These are phyloP conservation scores for Sordariomycetes sp. DNA, from an alignment of 2,329 filamentous ascomycete genomes.

Conservation along the genomic window DNA sequence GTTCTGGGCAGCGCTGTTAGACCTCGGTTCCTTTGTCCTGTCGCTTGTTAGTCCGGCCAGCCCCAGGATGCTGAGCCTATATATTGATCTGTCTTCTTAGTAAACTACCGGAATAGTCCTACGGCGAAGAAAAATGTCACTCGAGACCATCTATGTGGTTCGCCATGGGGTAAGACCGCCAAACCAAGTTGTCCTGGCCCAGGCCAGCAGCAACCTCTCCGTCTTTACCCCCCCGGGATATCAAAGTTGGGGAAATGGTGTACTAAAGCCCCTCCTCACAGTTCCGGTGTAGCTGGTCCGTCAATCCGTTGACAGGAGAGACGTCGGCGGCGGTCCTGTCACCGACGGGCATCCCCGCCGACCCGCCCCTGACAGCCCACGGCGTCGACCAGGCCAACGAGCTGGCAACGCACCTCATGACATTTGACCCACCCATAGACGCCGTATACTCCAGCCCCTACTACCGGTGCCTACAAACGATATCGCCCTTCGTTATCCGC, in stretches of 20 bases:
- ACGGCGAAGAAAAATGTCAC: slow-evolving; percentile 32
- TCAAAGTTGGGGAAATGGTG: neutral
- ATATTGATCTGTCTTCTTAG: neutral
- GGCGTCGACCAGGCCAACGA: slow-evolving; percentile 75
- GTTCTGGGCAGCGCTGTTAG: neutral
- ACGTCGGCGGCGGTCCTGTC: slow-evolving; percentile 64
- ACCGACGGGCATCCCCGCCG: slow-evolving; percentile 77
- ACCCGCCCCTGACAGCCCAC: slow-evolving; percentile 77
- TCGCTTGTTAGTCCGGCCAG: neutral
- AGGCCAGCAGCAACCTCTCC: neutral
- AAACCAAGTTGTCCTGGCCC: slow-evolving; percentile 6
- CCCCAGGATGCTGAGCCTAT: neutral
- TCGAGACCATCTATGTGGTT: slow-evolving; percentile 61
- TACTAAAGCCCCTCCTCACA: slow-evolving; percentile 19
- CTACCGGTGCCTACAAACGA: slow-evolving; percentile 78
- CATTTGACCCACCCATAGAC: slow-evolving; percentile 53
- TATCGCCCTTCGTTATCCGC: slow-evolving; percentile 53
- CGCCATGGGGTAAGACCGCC: slow-evolving; percentile 54
- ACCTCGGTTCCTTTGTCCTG: neutral
- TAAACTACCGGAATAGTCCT: neutral
- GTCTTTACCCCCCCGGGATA: neutral
- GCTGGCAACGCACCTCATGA: slow-evolving; percentile 52
- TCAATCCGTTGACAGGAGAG: slow-evolving; percentile 65
- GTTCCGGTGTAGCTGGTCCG: slow-evolving; percentile 86
- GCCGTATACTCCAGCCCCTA: slow-evolving; percentile 75